These are phyloP conservation scores for Podila epicladia DNA, from an alignment of 192 early-diverging fungal genomes.

Conservation along the genomic window DNA sequence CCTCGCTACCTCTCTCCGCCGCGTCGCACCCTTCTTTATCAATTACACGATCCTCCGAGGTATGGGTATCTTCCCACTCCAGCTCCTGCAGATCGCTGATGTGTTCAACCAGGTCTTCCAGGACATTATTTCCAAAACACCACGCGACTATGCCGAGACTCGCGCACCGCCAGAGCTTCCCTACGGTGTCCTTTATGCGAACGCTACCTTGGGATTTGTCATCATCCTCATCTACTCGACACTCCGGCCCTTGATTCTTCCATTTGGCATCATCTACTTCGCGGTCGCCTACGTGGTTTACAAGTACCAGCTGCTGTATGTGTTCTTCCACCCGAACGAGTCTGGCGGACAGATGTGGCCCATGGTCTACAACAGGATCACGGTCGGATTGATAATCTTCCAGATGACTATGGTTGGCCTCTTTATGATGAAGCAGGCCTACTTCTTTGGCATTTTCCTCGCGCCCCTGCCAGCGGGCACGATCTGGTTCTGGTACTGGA, in stretches of 20 bases:
- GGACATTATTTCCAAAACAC: constrained; percentile 75
- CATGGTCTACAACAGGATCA: constrained; percentile 74
- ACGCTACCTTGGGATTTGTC: constrained; percentile 75
- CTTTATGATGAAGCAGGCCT: constrained; percentile 66
- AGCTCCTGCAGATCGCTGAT: constrained; percentile 74
- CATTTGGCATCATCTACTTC: constrained; percentile 78
- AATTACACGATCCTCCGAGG: constrained; percentile 82
- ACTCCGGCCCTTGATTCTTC: constrained; percentile 74
- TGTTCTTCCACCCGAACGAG: constrained; percentile 82
- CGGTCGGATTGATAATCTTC: constrained; percentile 70
- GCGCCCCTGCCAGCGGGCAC: constrained; percentile 62
- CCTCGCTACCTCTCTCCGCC: constrained; percentile 72
- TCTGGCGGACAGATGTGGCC: constrained; percentile 80
- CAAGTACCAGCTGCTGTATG: constrained; percentile 85
- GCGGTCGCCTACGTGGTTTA: constrained; percentile 70
- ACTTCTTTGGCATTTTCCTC: constrained; percentile 55
- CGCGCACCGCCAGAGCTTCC: constrained; percentile 74
- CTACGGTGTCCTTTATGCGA: constrained; percentile 78
- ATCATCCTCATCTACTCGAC: constrained; percentile 80
- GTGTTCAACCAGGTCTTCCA: constrained; percentile 66
- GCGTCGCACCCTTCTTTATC: constrained; percentile 82
- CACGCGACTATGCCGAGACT: constrained; percentile 81
- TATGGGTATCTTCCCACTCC: constrained; percentile 73
- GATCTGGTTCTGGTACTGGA: constrained; percentile 53
- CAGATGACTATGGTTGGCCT: constrained; percentile 73